A percentile compares a stretch with the other conserved stretches of the same genome.
These are phyloP conservation scores for Pestalotiopsis sp. DNA, from an alignment of 2,329 filamentous ascomycete species.

Conservation along the genomic window DNA sequence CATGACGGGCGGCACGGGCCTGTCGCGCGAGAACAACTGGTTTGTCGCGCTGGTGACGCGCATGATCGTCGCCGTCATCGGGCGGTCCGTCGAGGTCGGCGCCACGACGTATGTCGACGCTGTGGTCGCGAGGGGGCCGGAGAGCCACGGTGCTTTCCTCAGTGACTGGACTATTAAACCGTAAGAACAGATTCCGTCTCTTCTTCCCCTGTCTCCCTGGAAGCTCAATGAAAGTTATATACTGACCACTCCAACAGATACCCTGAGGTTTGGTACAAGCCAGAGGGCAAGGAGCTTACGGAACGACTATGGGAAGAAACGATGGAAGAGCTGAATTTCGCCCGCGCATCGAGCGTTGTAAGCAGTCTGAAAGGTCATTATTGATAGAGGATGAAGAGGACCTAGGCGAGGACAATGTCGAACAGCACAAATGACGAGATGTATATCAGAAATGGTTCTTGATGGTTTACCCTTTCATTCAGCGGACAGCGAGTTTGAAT, in stretches of 20 bases:
- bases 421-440: too few relatives aligned
- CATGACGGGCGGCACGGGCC: neutral
- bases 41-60: neutral
- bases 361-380: neutral
- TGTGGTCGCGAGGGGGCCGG: neutral
- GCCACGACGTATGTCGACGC: constrained; percentile 1
- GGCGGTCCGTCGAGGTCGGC: neutral
- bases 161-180: constrained; percentile 1
- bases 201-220: too few relatives aligned
- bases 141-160: constrained; percentile 2
- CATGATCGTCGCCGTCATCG: neutral
- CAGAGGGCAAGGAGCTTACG: neutral
- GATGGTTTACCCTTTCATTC: too few relatives aligned
- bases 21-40: neutral
- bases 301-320: constrained; percentile 6
- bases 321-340: neutral
- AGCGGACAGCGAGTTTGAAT: too few relatives aligned
- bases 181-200: neutral
- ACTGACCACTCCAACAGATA: neutral
- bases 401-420: too few relatives aligned
- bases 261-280: neutral
- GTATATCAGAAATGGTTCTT: too few relatives aligned
- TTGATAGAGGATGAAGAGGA: too few relatives aligned
- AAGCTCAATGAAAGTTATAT: neutral
- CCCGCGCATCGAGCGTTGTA: neutral